A percentile compares a stretch with the other conserved stretches of the same genome.
phyloP scores from a whole-genome alignment of 805 yeast genomes.

The Candida argentea region DNA sequence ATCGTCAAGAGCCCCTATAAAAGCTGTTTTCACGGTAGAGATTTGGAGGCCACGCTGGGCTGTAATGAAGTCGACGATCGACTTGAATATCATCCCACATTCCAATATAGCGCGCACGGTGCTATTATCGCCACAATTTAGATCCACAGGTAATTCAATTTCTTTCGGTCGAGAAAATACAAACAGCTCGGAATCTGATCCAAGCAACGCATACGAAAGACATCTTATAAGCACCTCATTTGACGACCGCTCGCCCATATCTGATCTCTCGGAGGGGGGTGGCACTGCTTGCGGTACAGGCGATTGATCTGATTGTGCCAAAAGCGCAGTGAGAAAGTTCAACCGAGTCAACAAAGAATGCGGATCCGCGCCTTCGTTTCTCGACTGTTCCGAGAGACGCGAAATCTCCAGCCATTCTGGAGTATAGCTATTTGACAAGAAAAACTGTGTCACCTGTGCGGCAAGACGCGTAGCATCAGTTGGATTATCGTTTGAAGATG shows the following conservation, averaged over 20 bases:
- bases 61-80: slow-evolving; percentile 23
- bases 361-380: no score
- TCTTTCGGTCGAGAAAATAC: slow-evolving; percentile 27
- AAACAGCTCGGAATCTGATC: slow-evolving; percentile 50
- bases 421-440: neutral
- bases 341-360: no score
- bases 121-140: slow-evolving; percentile 49
- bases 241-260: no score
- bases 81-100: slow-evolving; percentile 57
- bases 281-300: no score
- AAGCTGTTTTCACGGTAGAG: slow-evolving; percentile 58
- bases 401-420: no score
- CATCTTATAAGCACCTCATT: no score
- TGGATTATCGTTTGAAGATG: no score
- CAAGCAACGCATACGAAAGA: slow-evolving; percentile 47
- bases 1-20: slow-evolving; percentile 38
- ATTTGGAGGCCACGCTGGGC: slow-evolving; percentile 13
- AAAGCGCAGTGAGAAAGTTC: no score
- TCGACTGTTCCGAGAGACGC: no score
- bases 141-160: slow-evolving; percentile 37
- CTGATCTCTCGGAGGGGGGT: no score
- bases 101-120: slow-evolving; percentile 51
- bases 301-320: no score
- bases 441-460: neutral
- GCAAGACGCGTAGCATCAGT: no score